Base-by-base conservation (phyloP, 2,329 filamentous ascomycete species). In the Aureobasidium sp. region DNA sequence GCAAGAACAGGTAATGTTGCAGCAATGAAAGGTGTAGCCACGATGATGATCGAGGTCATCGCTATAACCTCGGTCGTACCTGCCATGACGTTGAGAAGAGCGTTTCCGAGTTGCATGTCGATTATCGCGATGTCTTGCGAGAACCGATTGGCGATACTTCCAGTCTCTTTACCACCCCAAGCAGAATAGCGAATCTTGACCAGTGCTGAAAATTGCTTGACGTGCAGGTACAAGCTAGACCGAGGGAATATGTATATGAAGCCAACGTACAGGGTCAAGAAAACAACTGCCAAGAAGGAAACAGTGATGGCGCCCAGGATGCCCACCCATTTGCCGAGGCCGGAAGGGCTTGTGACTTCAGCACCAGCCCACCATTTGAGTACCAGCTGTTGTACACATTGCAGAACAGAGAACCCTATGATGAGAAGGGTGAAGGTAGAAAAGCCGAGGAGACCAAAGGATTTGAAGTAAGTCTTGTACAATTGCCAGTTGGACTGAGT, bases 121-220 rank as follows among this genome's bases (percentile, higher is more conserved):
- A 79, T 76, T n/a, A 80, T 68, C 58, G 74, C 69, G 5, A 80
- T 69, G 67, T 81, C 78, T 63, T 79, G 77, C n/a, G 73, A 75
- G 66, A 81, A 80, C 24, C 75, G 68, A 63, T 80, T 80, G 22
- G 63, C 61, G 19, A 63, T 39, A 24, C 56, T 61, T 19, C 63
- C 64, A 40, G 66, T 61, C 17, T 61, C 57, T 27, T 57, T 61
- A 6, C 37, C 39, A 8, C 48, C 58, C 63, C 63, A 64, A 7
- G 63, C 40, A 1, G 63, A 58, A 27, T 50, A 64, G 9, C 48
- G 31, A 17, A 64, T 57, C 39, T 61, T 56, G 35, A 65, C 56
- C 5, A 65, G 56, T 8, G 64, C 64, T 1, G 33, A 35, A 29
- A 49, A 62, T 14, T 65, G 64, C 52, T 62, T 57, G 6, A 60